These are phyloP conservation scores for Oidium heveae DNA, from an alignment of 2,329 filamentous ascomycete species.

Conservation along the genomic window DNA sequence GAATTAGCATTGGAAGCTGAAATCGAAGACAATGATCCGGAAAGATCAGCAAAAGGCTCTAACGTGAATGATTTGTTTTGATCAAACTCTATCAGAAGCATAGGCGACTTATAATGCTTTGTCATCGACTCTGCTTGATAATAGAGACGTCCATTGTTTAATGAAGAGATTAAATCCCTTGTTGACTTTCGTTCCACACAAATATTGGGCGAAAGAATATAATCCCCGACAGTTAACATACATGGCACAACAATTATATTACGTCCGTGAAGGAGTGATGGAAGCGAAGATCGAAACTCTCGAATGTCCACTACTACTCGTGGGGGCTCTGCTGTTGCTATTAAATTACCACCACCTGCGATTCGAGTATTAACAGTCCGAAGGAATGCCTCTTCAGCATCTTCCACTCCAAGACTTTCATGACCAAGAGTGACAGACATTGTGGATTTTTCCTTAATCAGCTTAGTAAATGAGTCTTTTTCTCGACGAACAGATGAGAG, in stretches of 20 bases:
- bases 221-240: constrained; percentile 90
- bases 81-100: constrained; percentile 94
- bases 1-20: constrained; percentile 34
- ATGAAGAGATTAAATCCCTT: constrained; percentile 71
- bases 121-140: constrained; percentile 88
- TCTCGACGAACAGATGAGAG: constrained; percentile 74
- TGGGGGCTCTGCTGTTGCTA: constrained; percentile 64
- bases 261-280: constrained; percentile 71
- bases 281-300: constrained; percentile 81
- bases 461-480: constrained; percentile 83
- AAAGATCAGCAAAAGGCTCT: constrained; percentile 48
- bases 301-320: constrained; percentile 86
- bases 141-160: constrained; percentile 77
- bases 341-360: constrained; percentile 66
- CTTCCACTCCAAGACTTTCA: constrained; percentile 41
- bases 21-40: constrained; percentile 34
- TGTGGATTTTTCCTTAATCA: constrained; percentile 79
- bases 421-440: constrained; percentile 76
- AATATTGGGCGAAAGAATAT: constrained; percentile 73
- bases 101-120: constrained; percentile 65
- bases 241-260: constrained; percentile 78
- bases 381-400: constrained; percentile 76
- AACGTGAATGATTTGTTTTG: constrained; percentile 93
- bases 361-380: constrained; percentile 93
- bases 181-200: constrained; percentile 90